These are phyloP conservation scores for Tetrapyrgos nigripes DNA, from an alignment of 1,284 basidiomycete species.

Conservation along the genomic window DNA sequence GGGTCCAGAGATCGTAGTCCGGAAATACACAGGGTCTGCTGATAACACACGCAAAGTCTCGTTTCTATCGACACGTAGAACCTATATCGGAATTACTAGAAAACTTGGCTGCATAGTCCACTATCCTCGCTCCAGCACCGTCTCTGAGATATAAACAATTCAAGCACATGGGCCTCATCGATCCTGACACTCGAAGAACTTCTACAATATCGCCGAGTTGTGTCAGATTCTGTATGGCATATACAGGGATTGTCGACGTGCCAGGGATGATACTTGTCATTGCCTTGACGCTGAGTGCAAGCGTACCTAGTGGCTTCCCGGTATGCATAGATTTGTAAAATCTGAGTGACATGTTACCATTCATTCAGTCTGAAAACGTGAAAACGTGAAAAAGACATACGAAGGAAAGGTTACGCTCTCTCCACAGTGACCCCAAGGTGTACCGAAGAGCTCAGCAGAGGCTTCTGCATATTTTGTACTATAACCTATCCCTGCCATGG, in stretches of 20 bases:
- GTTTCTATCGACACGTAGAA: not conserved
- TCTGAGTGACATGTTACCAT: constrained; percentile 4
- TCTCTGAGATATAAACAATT: constrained; percentile 20
- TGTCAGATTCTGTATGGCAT: constrained; percentile 14
- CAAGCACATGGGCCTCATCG: constrained; percentile 24
- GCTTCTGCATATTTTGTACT: constrained; percentile 1
- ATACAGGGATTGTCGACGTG: constrained; percentile 16
- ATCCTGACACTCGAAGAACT: constrained; percentile 19
- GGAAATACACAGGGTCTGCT: not conserved
- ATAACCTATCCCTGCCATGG: constrained; percentile 12
- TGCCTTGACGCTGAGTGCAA: constrained; percentile 23
- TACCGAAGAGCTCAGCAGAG: constrained; percentile 23
- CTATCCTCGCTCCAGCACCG: constrained; percentile 9
- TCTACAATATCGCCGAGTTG: constrained; percentile 19
- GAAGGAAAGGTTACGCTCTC: constrained; percentile 22
- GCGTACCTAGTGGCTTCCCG: constrained; percentile 16
- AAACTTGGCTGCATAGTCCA: constrained; percentile 18
- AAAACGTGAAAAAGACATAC: constrained; percentile 11
- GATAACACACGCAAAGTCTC: not conserved
- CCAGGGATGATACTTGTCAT: constrained; percentile 22
- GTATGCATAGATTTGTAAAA: constrained; percentile 17
- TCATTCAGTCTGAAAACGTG: not conserved
- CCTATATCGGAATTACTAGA: not conserved
- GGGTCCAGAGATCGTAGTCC: not conserved
- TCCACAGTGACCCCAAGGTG: constrained; percentile 27